Base-by-base conservation (phyloP, 129 eudicot species). In the Solidago caesia region DNA sequence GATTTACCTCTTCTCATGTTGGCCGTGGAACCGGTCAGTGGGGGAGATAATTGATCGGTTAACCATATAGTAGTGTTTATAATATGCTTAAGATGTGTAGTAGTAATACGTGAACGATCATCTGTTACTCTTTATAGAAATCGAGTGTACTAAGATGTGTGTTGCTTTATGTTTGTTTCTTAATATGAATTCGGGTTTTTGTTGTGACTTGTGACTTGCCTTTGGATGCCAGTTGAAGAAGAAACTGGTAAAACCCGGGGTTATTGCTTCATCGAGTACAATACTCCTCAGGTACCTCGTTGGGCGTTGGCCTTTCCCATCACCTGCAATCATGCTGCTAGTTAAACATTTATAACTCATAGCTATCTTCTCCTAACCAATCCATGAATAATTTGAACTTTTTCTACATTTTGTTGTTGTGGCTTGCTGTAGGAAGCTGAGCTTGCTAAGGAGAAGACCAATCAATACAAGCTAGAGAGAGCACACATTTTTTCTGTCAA, bases 401-500 rank as follows among this genome's bases (percentile, higher is more conserved):
- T 53, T 70, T 43, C 13, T 2, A 14, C 63, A 6, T 64, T 8
- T 14, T 12, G 6, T 39, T 39, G 67, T 63, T 13, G 6, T 58
- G 29, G 53, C 33, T 73, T 70, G 6, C 8, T 77, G 27, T 57
- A 92, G 97, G 96, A 92, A 89, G 97, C 96, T 73, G 96, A 92
- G 70, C 87, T 87, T 14, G 96, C 96, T 7, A 87, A 76, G 80
- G 93, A 92, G 81, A 92, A 83, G 81, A 87, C 96, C 43, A 60
- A 92, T 82, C 90, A 86, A 21, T 89, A 87, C 85, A 89, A 80
- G 74, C 75, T 92, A 67, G 97, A 89, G 77, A 87, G 81, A 79
- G 81, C 96, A 12, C 96, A 92, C 62, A 82, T 89, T 71, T 87
- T 89, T 81, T 82, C 84, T 80, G 96, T 89, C 5, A 91, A 82